Conservation (phyloP, 192 early-diverging fungal genomes). For the Coemansia sp. region DNA sequence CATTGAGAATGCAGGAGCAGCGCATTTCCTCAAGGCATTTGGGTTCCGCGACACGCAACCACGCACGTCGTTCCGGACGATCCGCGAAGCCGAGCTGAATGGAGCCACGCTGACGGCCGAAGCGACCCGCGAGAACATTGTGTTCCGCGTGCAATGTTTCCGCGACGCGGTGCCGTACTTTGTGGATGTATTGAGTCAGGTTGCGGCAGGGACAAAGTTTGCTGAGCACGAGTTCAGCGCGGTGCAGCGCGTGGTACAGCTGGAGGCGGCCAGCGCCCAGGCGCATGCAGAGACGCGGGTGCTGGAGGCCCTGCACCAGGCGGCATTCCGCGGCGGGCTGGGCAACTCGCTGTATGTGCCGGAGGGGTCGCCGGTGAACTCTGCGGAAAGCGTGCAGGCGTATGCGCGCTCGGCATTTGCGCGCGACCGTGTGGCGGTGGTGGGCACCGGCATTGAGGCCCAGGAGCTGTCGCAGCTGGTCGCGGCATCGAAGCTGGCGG, state of each 20-base stretch:
- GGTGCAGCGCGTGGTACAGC: slow-evolving; percentile 58
- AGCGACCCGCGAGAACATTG: slow-evolving; percentile 78
- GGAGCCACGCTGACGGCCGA: slow-evolving; percentile 81
- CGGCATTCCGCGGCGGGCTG: slow-evolving; percentile 90
- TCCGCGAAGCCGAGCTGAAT: slow-evolving; percentile 88
- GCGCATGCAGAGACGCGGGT: slow-evolving; percentile 63
- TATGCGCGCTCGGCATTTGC: slow-evolving; percentile 73
- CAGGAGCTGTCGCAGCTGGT: slow-evolving; percentile 67
- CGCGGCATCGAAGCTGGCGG: slow-evolving; percentile 54
- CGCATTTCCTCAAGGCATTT: slow-evolving; percentile 88
- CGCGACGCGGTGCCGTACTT: slow-evolving; percentile 79
- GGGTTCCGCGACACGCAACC: slow-evolving; percentile 80
- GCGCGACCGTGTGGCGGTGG: slow-evolving; percentile 73
- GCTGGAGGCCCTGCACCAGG: slow-evolving; percentile 79
- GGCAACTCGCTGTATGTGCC: slow-evolving; percentile 91
- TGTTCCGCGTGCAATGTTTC: slow-evolving; percentile 88
- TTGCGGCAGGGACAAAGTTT: slow-evolving; percentile 78
- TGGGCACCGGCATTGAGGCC: slow-evolving; percentile 80
- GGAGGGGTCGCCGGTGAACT: slow-evolving; percentile 60
- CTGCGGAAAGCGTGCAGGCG: slow-evolving; percentile 65
- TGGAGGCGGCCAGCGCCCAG: slow-evolving; percentile 66
- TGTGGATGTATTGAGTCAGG: slow-evolving; percentile 76
- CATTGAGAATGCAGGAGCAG: slow-evolving; percentile 70
- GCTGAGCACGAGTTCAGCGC: slow-evolving; percentile 84
- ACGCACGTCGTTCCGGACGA: slow-evolving; percentile 80